These are phyloP conservation scores for Auricularia heimuer DNA, from an alignment of 768 basidiomycete genomes.

Conservation along the genomic window DNA sequence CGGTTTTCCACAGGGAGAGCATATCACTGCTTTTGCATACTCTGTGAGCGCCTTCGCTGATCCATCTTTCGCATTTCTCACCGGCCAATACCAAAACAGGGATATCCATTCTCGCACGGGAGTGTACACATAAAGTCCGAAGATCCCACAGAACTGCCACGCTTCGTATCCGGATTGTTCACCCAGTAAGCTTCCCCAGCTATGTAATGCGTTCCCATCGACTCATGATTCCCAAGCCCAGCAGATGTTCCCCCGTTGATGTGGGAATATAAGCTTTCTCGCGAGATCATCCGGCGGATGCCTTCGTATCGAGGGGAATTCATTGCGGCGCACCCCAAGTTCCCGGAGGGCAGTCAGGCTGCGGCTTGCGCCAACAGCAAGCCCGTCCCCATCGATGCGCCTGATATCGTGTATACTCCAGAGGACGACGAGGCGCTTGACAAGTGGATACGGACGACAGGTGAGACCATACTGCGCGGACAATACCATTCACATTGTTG, in stretches of 20 bases:
- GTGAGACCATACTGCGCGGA: constrained; percentile 8
- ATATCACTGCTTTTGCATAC: neutral
- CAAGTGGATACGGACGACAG: constrained; percentile 16
- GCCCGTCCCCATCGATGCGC: constrained; percentile 18
- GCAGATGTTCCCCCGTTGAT: constrained; percentile 28
- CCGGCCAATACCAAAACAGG: neutral
- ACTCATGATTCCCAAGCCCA: neutral
- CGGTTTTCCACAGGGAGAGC: neutral
- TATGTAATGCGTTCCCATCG: neutral
- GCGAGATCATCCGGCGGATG: constrained; percentile 51
- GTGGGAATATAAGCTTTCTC: constrained; percentile 44
- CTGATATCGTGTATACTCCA: constrained; percentile 22
- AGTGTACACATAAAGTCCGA: neutral
- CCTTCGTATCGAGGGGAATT: constrained; percentile 27
- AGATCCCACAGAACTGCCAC: neutral
- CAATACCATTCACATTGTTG: neutral
- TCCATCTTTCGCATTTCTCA: no score
- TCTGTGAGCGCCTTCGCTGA: neutral
- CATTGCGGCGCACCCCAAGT: constrained; percentile 19
- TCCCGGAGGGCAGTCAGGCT: constrained; percentile 22
- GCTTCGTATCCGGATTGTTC: neutral
- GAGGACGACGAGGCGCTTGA: constrained; percentile 29
- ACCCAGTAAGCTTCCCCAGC: neutral
- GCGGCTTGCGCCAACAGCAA: constrained; percentile 11
- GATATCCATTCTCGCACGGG: neutral